Evolutionary conservation across 495 filamentous ascomycete species (phyloP), one percentile per base, ranked within the genome.

Genomic region (Glonium stellatum): DNA sequence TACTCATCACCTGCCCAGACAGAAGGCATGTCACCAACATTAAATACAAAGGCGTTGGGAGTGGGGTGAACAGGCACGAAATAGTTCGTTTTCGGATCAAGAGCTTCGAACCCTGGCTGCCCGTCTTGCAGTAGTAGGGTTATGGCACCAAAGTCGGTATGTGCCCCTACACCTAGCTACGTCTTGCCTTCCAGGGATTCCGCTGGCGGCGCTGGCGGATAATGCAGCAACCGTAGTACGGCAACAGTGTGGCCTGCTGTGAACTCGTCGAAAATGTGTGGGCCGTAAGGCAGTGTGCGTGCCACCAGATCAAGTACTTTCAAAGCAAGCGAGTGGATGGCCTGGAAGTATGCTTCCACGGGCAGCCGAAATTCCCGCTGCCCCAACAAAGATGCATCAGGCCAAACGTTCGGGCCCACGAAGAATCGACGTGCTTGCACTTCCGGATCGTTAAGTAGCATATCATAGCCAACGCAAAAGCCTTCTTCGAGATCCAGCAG

Each of bases 61-160:
- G 68, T 65, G 0, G 74, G 71, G 3, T 64, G 49, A 5, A 76
- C 65, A 12, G 57, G 50, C 5, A 70, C 52, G 71, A 72, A 77
- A 10, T 66, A 61, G 1, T 64, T 57, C 4, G 71, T 70, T 11
- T 53, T 42, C 10, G 48, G 25, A 53, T 76, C 64, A 9, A 62
- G 66, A 2, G 75, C 72, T 37, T 77, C 66, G 10, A 75, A 61
- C 5, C 74, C 73, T 0, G 66, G 36, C 39, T 66, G 47, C 22
- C 58, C 46, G 39, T 75, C 73, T 55, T 75, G 72, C 11, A 77
- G 58, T 5, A 77, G 67, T 27, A 75, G 54, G 9, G 74, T 77
- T 35, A 77, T 70, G 35, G 71, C 67, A 1, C 72, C 69, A 35
- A 75, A 77, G 46, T 77, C 72, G 18, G 72, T 73, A 51, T 77